Base-by-base conservation (phyloP, 2,329 filamentous ascomycete species). In the Colletotrichum endophyticum region DNA sequence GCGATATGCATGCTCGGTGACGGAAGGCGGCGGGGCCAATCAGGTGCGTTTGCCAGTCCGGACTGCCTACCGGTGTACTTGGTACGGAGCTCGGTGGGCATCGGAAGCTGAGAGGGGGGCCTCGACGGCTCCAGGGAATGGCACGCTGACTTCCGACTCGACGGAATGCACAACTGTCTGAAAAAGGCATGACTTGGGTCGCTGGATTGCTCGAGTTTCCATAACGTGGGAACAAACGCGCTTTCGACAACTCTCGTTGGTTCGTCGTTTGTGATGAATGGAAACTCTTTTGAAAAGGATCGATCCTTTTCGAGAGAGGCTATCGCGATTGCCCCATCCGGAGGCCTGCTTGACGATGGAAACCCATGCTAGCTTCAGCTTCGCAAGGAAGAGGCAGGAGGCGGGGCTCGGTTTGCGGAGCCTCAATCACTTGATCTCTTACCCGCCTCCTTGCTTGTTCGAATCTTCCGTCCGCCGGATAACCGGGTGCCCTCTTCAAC, bases 91-190 rank as follows among this genome's bases (percentile, higher is more conserved):
- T 73, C 49, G 70, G 73, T 70, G 19, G 34, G 28, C 44, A 36
- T 73, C 70, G 73, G 72, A 69, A 59, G 70, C 59, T 59, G 73
- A 27, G 16, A 62, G 70, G 7, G 44, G 44, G 70, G 70, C 69
- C 73, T 68, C 70, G 73, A 73, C 64, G 70, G 64, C 64, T 73
- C 57, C 57, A 69, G 63, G 73, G 64, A 76, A 76, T 76, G 73
- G 57, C 28, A 59, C 28, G 44, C 57, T 61, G 59, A 66, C 53
- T 64, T 66, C 34, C 64, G 64, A 44, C 27, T 27, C 19, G 39
- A 59, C 27, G 73, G 73, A 76, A 76, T 76, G 73, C 70, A 30
- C 32, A 19, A 53, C 36, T 12, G 34, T 30, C 73, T 44, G 28
- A 66, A 73, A 70, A 30, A 16, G 70, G 73, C 30, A 69, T 73